Evolutionary conservation across 2,329 filamentous ascomycete species (phyloP).

Genomic region (Cladophialophora exuberans): DNA sequence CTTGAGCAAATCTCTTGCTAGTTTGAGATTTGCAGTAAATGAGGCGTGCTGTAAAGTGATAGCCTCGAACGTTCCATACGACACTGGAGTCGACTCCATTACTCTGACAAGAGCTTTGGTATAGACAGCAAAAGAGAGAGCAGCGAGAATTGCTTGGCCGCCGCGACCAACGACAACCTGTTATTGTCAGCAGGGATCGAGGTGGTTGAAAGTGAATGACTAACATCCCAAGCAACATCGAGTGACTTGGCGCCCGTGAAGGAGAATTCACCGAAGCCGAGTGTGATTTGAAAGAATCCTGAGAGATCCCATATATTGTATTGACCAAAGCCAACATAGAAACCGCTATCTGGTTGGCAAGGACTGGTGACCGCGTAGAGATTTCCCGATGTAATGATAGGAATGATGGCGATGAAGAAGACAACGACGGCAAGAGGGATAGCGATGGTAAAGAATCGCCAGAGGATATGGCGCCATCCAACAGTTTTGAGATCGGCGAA

Average conservation of each 20-base stretch:
- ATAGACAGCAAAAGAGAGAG: conserved; percentile 39
- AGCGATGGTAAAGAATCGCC: not conserved
- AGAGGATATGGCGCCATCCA: not conserved
- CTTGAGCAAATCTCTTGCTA: conserved; percentile 35
- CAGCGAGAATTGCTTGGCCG: conserved; percentile 38
- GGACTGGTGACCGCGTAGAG: conserved; percentile 4
- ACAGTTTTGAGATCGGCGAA: conserved; percentile 1
- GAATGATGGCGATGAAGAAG: not conserved
- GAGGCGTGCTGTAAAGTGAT: conserved; percentile 38
- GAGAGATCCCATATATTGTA: conserved; percentile 23
- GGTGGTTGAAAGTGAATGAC: conserved; percentile 7
- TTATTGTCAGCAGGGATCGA: not conserved
- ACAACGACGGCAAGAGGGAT: conserved; percentile 3
- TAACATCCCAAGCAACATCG: conserved; percentile 42
- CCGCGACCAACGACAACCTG: conserved; percentile 36
- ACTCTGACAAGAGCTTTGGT: conserved; percentile 39
- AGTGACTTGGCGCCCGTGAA: conserved; percentile 42
- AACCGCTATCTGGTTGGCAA: conserved; percentile 17
- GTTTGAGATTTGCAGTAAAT: conserved; percentile 33
- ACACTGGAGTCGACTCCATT: conserved; percentile 41
- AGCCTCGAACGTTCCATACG: conserved; percentile 40
- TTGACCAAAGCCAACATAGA: conserved; percentile 11
- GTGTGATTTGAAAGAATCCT: conserved; percentile 26
- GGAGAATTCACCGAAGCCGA: conserved; percentile 22
- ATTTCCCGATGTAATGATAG: conserved; percentile 1